Percentiles rank a stretch among this genome's conserved stretches.
Evolutionary conservation across 2,329 filamentous ascomycete species (phyloP).

Genomic region (Fusarium hainanense): DNA sequence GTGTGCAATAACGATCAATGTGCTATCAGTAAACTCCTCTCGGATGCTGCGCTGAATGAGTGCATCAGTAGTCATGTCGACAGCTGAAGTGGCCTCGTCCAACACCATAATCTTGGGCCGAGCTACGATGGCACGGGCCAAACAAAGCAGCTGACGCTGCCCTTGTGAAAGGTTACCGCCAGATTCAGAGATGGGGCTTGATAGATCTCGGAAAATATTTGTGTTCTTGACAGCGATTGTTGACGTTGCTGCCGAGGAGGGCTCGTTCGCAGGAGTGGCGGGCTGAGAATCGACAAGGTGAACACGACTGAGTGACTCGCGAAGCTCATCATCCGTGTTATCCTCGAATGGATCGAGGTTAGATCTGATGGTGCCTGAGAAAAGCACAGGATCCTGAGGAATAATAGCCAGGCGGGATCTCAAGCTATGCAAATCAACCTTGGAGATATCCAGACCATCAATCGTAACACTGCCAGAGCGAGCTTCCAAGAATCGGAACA

Average conservation of each 20-base stretch:
- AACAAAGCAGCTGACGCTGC: constrained; percentile 79
- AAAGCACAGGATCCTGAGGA: constrained; percentile 82
- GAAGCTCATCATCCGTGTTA: constrained; percentile 74
- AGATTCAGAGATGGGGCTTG: constrained; percentile 74
- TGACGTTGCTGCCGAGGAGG: constrained; percentile 51
- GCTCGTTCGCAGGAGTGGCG: constrained; percentile 54
- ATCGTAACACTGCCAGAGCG: constrained; percentile 73
- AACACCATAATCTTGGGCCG: constrained; percentile 82
- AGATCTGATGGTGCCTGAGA: constrained; percentile 79
- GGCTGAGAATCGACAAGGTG: constrained; percentile 67
- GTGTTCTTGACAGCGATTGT: constrained; percentile 60
- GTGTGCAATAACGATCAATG: constrained; percentile 80
- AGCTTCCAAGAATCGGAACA: constrained; percentile 82
- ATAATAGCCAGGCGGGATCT: constrained; percentile 83
- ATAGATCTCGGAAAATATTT: constrained; percentile 74
- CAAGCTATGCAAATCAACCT: constrained; percentile 75
- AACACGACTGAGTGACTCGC: constrained; percentile 75
- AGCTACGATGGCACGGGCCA: constrained; percentile 77
- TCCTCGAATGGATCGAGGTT: constrained; percentile 83
- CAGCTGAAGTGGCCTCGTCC: constrained; percentile 82
- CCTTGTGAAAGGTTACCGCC: constrained; percentile 81
- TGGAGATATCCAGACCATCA: constrained; percentile 80
- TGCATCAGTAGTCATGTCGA: constrained; percentile 80
- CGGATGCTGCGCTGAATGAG: constrained; percentile 80
- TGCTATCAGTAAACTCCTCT: constrained; percentile 75